Percentiles rank a stretch among this genome's conserved stretches.
These are phyloP conservation scores for Suaeda aralocaspica DNA, from an alignment of 148 eudicot genomes.

Conservation along the genomic window DNA sequence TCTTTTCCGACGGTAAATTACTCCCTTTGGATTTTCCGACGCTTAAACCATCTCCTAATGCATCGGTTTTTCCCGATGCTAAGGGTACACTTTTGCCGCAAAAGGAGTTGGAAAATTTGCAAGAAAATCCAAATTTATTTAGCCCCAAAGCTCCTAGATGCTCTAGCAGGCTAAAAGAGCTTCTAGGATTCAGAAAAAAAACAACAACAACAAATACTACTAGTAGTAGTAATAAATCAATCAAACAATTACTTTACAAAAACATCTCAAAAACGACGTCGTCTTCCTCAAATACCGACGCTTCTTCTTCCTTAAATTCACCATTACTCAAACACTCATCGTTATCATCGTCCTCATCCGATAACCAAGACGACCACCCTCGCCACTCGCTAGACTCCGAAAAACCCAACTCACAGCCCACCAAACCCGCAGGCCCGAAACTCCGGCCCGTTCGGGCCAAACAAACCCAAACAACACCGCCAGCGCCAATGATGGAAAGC, in stretches of 20 bases:
- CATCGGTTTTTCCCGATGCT: neutral
- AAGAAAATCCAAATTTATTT: conserved; percentile 43
- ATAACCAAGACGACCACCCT: conserved; percentile 61
- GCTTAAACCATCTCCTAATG: conserved; percentile 2
- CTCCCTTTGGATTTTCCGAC: conserved; percentile 45
- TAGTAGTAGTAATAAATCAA: conserved; percentile 26
- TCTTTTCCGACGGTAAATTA: conserved; percentile 81
- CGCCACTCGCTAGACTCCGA: conserved; percentile 65
- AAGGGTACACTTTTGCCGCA: conserved; percentile 3
- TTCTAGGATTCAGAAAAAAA: conserved; percentile 56
- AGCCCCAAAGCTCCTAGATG: conserved; percentile 91
- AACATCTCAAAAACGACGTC: conserved; percentile 39
- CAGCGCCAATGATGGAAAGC: conserved; percentile 50
- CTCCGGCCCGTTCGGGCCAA: neutral
- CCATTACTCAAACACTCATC: conserved; percentile 57
- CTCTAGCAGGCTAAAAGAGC: conserved; percentile 77
- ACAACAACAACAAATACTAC: conserved; percentile 18
- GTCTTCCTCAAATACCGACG: conserved; percentile 20
- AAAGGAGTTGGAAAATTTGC: conserved; percentile 3
- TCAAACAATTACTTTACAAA: conserved; percentile 46
- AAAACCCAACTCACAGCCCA: conserved; percentile 27
- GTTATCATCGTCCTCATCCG: conserved; percentile 50
- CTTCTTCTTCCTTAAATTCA: conserved; percentile 36
- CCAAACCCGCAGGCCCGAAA: neutral
- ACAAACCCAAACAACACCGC: neutral